These are phyloP conservation scores for Calvatia gigantea DNA, from an alignment of 768 basidiomycete species.

Conservation along the genomic window DNA sequence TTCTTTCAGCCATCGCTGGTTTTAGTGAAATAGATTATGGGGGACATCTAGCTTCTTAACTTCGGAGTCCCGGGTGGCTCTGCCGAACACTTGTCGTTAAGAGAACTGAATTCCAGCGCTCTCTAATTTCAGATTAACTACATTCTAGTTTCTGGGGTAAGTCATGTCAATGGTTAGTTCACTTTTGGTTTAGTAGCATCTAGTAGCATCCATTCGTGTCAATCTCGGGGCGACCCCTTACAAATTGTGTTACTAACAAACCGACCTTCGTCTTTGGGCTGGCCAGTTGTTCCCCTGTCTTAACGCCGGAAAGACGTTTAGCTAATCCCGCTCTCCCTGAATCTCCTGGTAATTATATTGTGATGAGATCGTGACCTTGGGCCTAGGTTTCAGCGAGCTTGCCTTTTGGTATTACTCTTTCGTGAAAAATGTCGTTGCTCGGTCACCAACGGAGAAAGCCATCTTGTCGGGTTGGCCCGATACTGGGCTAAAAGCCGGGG, in stretches of 20 bases:
- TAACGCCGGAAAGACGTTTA: neutral
- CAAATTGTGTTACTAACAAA: neutral
- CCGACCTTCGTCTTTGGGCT: neutral
- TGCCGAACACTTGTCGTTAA: neutral
- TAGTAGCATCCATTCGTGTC: neutral
- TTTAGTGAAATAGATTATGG: neutral
- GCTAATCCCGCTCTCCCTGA: neutral
- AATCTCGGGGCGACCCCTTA: neutral
- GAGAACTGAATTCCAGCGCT: neutral
- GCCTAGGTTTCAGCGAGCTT: no score
- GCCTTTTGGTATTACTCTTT: no score
- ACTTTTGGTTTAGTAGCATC: no score
- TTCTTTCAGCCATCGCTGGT: neutral
- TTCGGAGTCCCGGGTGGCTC: neutral
- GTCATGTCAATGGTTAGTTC: neutral
- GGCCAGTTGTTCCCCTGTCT: neutral
- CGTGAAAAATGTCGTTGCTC: no score
- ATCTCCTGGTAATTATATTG: no score
- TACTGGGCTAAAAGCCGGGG: neutral
- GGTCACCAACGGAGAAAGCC: neutral
- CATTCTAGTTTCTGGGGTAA: neutral
- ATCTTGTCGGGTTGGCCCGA: no score
- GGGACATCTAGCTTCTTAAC: neutral
- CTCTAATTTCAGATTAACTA: neutral
- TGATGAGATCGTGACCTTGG: no score